phyloP scores from a whole-genome alignment of 2,329 filamentous ascomycete species.

The Raffaelea ambrosiae region DNA sequence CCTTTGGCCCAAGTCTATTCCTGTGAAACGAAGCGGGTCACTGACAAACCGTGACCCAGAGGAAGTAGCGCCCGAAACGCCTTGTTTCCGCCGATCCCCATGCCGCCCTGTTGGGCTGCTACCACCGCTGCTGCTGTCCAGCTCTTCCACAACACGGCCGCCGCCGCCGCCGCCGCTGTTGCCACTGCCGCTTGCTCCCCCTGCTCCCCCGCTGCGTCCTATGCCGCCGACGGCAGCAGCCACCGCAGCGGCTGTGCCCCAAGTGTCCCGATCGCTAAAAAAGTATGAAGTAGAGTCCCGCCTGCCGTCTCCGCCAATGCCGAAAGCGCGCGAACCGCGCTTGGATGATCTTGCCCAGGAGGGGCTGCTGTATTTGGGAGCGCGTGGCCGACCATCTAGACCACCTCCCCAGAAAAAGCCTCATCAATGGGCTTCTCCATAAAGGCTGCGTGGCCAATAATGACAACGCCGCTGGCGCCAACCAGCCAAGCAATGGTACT shows the following conservation, averaged over 20 bases:
- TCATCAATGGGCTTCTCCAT: conserved; percentile 99
- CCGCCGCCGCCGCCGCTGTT: conserved; percentile 14
- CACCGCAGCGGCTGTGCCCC: neutral
- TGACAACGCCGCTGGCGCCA: conserved; percentile 86
- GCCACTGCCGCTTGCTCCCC: conserved; percentile 16
- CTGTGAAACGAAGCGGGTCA: conserved; percentile 54
- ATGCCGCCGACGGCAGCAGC: neutral
- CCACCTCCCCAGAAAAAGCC: conserved; percentile 99
- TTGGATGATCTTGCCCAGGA: conserved; percentile 99
- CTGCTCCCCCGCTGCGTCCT: neutral
- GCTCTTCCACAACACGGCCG: conserved; percentile 55
- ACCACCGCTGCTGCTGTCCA: conserved; percentile 52
- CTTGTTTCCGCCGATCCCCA: conserved; percentile 23
- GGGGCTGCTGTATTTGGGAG: conserved; percentile 88
- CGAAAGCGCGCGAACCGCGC: conserved; percentile 44
- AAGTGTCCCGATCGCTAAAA: neutral
- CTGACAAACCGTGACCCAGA: conserved; percentile 38
- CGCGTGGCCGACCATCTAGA: conserved; percentile 99
- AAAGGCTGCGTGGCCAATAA: conserved; percentile 88
- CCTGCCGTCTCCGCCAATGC: no score
- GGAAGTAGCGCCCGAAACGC: conserved; percentile 3
- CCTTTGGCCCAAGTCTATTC: conserved; percentile 44
- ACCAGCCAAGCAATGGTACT: conserved; percentile 88
- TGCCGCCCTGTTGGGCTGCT: conserved; percentile 44
- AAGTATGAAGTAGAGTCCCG: neutral